These are phyloP conservation scores for Bauhinia variegata DNA, from an alignment of 306 rosid species.

Conservation along the genomic window DNA sequence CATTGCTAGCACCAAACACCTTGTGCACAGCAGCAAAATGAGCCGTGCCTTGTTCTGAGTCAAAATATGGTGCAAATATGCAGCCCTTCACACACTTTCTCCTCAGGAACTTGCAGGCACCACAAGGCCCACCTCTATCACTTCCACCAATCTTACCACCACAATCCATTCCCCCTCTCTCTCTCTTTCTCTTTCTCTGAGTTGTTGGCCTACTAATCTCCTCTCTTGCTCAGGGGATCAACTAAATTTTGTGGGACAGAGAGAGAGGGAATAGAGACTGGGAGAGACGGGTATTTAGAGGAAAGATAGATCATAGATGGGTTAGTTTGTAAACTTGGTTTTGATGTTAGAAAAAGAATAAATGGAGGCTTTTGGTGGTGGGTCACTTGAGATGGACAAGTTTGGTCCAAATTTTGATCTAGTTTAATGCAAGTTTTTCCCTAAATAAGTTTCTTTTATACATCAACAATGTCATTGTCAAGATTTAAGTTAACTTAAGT, in stretches of 20 bases:
- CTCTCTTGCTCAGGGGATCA: constrained; percentile 33
- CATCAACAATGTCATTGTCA: too few relatives aligned
- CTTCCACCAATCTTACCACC: constrained; percentile 36
- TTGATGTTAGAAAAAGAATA: constrained; percentile 30
- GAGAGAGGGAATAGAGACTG: constrained; percentile 10
- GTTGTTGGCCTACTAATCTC: constrained; percentile 26
- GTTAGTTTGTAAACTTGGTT: constrained; percentile 16
- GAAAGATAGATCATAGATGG: background rate
- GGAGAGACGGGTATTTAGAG: background rate
- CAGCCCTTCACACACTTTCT: constrained; percentile 86
- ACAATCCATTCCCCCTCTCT: constrained; percentile 39
- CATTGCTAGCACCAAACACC: constrained; percentile 98
- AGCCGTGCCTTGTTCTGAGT: constrained; percentile 78
- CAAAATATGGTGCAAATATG: constrained; percentile 88
- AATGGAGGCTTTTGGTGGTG: constrained; percentile 60
- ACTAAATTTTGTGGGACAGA: constrained; percentile 43
- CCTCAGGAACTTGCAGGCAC: constrained; percentile 90
- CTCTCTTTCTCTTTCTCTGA: background rate
- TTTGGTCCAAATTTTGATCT: background rate
- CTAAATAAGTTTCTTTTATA: too few relatives aligned
- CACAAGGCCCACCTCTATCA: constrained; percentile 74
- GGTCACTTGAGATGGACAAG: constrained; percentile 47
- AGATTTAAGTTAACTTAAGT: too few relatives aligned
- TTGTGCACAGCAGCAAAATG: constrained; percentile 94
- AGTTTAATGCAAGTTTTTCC: too few relatives aligned